Base-by-base conservation (phyloP, 2,329 filamentous ascomycete species). In the Ophiosphaerella herpotricha region DNA sequence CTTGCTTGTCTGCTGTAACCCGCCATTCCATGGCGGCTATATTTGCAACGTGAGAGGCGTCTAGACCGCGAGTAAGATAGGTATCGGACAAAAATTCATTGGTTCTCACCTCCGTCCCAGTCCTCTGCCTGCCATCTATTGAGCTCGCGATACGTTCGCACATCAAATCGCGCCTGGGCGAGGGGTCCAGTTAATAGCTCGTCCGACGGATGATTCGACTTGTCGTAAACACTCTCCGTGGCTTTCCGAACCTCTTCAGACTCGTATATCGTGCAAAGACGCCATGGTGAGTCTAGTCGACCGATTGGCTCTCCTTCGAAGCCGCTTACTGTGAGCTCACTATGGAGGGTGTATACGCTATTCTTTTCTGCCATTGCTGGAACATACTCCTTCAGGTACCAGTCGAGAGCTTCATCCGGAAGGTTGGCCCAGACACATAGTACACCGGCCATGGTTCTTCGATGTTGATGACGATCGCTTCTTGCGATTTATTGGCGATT, bases 361-460 rank as follows among this genome's bases (percentile, higher is more conserved):
- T 55, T 43, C 7, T 51, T 38, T 7, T 37, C 24, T 13, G 39
- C 24, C 48, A 46, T 49, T 12, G 12, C 39, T 1, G 55, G 48
- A 7, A 65, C 38, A n/a, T 46, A 60, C 7, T 58, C 40, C 8
- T 60, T 43, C 31, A 60, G 50, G 40, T 60, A 64, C 55, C 52
- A 61, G 13, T 50, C 41, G 9, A 48, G 38, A 12, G 46, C 48
- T 6, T 54, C 31, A 5, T 57, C 34, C 5, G 57, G 45, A 12
- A 64, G 21, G 9, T 53, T 58, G 31, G 61, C 60, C 61, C 61
- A 64, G 24, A 43, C 37, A 37, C 54, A 61, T 7, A 58, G 12
- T 14, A 64, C 37, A n/a, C 54, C 59, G 13, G 61, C 39, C 61
- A 63, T 64, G 2, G 8, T 52, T 35, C 18, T 21, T 43, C 16